Evolutionary conservation across 148 eudicot genomes (phyloP), one percentile per base, ranked within the genome.

Genomic region (Chenopodium album): DNA sequence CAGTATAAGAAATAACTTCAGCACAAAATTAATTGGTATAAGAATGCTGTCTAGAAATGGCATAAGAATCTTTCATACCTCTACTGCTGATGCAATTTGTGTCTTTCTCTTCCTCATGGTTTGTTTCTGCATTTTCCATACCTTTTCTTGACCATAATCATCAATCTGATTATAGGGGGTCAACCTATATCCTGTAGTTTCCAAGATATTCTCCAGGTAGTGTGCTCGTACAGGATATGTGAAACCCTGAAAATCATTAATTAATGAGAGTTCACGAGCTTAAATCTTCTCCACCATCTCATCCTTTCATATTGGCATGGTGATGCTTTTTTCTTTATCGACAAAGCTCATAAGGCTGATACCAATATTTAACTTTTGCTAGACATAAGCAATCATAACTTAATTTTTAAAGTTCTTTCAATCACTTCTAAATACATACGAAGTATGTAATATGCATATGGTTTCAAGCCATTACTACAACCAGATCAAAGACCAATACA

Each of bases 91-190:
- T 80, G 98, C 99, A 83, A 96, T 96, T 78, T 91, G 97, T 84
- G 91, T 97, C 85, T 97, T 97, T 87, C 88, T 92, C 87, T 90
- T 97, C 84, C 90, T 89, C 56, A 89, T 75, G 78, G 93, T 76
- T 86, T 96, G 99, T 83, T 92, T 93, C 89, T 96, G 95, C 97
- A 92, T 91, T 89, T 96, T 96, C 99, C 99, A 96, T 81, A 80
- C 73, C 87, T 96, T 96, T 78, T 96, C 98, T 86, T 91, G 94
- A 70, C 99, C 99, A 82, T 96, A 96, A 86, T 96, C 96, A 85
- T 96, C 99, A 76, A 96, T 94, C 85, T 96, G 99, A 80, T 96
- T 96, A 85, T 87, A 90, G 60, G 98, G 77, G 71, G 94, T 90
- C 75, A 96, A 78, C 79, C 93, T 90, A 77, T 96, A 94, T 17